These are phyloP conservation scores for Colletotrichum sp. DNA, from an alignment of 2,329 filamentous ascomycete species.

Conservation along the genomic window DNA sequence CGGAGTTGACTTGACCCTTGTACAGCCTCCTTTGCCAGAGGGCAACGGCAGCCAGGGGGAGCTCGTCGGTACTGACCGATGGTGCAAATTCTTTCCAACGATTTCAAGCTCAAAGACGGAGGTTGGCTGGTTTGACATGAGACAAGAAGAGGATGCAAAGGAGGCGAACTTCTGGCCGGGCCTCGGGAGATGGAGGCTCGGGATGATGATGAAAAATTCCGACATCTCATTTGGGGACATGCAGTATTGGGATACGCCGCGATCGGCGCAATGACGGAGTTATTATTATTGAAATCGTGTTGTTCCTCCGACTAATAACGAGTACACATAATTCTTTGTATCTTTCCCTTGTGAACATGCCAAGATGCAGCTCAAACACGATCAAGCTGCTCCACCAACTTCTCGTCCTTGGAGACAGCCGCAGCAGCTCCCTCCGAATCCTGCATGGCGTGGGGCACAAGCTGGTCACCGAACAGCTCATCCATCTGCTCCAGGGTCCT, in stretches of 20 bases:
- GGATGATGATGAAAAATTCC: slow-evolving; percentile 40
- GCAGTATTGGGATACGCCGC: slow-evolving; percentile 24
- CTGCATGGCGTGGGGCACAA: slow-evolving; percentile 16
- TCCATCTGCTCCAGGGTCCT: slow-evolving; percentile 39
- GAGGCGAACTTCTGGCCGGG: slow-evolving; percentile 52
- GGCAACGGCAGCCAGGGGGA: slow-evolving; percentile 43
- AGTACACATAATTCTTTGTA: neutral
- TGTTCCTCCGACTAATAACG: neutral
- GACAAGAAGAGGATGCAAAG: slow-evolving; percentile 39
- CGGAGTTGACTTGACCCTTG: slow-evolving; percentile 46
- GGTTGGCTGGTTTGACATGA: slow-evolving; percentile 51
- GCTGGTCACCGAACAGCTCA: slow-evolving; percentile 34
- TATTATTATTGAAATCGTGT: neutral
- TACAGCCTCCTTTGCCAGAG: slow-evolving; percentile 52
- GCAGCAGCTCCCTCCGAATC: slow-evolving; percentile 8
- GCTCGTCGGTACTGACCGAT: slow-evolving; percentile 48
- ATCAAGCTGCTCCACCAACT: slow-evolving; percentile 6
- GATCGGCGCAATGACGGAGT: neutral
- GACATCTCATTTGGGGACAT: slow-evolving; percentile 28
- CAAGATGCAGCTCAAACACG: neutral
- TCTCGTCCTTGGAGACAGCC: slow-evolving; percentile 10
- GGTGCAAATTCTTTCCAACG: slow-evolving; percentile 42
- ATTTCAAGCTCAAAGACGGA: slow-evolving; percentile 33
- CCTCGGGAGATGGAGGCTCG: slow-evolving; percentile 48
- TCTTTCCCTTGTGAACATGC: neutral